Percentiles rank a stretch among this genome's conserved stretches.
phyloP scores from a whole-genome alignment of 2,329 filamentous ascomycete genomes.

The Fusarium drepaniforme region DNA sequence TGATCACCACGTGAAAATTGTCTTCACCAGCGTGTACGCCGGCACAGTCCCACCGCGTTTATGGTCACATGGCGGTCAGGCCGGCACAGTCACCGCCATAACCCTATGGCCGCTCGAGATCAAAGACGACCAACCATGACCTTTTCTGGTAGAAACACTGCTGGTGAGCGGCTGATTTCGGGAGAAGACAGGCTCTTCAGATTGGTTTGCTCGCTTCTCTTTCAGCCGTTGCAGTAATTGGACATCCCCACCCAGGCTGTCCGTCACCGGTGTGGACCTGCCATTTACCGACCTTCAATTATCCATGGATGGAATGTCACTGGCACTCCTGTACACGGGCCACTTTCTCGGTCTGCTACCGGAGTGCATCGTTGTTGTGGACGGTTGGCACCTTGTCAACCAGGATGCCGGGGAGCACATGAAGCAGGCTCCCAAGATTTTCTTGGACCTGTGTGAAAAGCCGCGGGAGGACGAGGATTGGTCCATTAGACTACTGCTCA shows the following conservation, averaged over 20 bases:
- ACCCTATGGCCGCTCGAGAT: not conserved
- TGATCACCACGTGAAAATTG: not conserved
- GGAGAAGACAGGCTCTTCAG: not conserved
- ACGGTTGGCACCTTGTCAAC: not conserved
- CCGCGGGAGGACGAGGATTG: not conserved
- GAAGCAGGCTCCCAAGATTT: not conserved
- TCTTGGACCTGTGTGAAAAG: not conserved
- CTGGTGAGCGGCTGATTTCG: not conserved
- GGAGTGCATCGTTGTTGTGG: not conserved
- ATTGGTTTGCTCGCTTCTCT: not conserved
- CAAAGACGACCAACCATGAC: not conserved
- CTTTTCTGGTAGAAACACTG: not conserved
- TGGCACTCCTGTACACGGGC: not conserved
- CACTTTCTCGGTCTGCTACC: not conserved
- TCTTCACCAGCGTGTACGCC: not conserved
- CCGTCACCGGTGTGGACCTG: not conserved
- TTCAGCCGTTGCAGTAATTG: not conserved
- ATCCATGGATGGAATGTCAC: not conserved
- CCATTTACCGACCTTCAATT: not conserved
- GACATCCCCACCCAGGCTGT: not conserved
- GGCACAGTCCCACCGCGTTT: not conserved
- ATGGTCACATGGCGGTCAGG: not conserved
- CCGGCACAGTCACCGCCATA: not conserved
- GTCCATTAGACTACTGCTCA: not conserved
- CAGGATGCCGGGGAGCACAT: not conserved